Percentiles rank a stretch among this genome's conserved stretches.
These are phyloP conservation scores for Paecilomyces variotii DNA, from an alignment of 2,329 filamentous ascomycete species.

Conservation along the genomic window DNA sequence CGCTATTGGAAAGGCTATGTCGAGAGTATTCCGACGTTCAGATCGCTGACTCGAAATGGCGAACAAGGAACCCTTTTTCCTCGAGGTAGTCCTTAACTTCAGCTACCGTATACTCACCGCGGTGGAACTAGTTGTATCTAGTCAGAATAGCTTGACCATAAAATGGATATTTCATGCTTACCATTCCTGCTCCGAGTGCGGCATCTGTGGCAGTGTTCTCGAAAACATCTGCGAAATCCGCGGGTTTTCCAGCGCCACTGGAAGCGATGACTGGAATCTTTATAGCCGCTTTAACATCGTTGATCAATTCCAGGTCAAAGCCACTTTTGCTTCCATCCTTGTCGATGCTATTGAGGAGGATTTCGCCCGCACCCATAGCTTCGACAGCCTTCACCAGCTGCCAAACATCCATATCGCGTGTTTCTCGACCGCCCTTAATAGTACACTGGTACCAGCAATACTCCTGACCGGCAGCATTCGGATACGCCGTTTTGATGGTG, in stretches of 20 bases:
- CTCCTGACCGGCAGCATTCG: constrained; percentile 66
- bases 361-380: constrained; percentile 90
- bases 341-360: constrained; percentile 96
- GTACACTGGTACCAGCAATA: constrained; percentile 98
- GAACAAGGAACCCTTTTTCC: constrained; percentile 65
- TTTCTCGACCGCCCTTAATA: constrained; percentile 89
- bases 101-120: constrained; percentile 87
- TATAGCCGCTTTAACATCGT: constrained; percentile 76
- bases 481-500: constrained; percentile 61
- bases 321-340: constrained; percentile 90
- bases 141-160: constrained; percentile 3
- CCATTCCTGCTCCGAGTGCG: constrained; percentile 88
- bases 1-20: constrained; percentile 4
- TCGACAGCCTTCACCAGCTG: constrained; percentile 84
- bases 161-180: constrained; percentile 28
- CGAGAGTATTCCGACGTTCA: background rate
- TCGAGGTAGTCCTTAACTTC: constrained; percentile 82
- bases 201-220: constrained; percentile 78
- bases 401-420: constrained; percentile 85
- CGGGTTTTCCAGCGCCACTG: constrained; percentile 80
- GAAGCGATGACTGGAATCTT: constrained; percentile 93
- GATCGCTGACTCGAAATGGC: constrained; percentile 57
- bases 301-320: constrained; percentile 87
- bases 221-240: constrained; percentile 88
- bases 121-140: constrained; percentile 59